Percentiles rank a stretch among this genome's conserved stretches.
These are phyloP conservation scores for Penicillium pancosmium DNA, from an alignment of 495 filamentous ascomycete species.

Conservation along the genomic window DNA sequence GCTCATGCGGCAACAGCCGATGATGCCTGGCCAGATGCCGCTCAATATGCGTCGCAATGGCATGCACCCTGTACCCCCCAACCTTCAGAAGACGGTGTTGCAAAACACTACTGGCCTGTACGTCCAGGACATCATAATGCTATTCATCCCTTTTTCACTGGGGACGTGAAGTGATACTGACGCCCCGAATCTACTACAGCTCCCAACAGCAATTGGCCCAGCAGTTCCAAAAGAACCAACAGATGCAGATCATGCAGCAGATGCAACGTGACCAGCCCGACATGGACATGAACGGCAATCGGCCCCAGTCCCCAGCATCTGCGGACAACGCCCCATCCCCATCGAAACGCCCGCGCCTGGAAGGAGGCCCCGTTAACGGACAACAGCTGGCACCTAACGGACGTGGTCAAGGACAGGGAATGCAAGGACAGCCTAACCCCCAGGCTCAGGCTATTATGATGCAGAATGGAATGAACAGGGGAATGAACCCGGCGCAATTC, in stretches of 20 bases:
- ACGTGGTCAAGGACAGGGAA: slow-evolving; percentile 68
- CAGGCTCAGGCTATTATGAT: slow-evolving; percentile 59
- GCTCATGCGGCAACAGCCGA: slow-evolving; percentile 69
- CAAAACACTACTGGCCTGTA: slow-evolving; percentile 58
- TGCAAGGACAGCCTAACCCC: slow-evolving; percentile 68
- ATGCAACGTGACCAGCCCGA: slow-evolving; percentile 87
- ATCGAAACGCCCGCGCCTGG: slow-evolving; percentile 87
- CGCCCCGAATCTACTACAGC: slow-evolving; percentile 15
- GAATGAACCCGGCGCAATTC: slow-evolving; percentile 77
- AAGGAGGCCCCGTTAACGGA: slow-evolving; percentile 70
- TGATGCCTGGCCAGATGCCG: slow-evolving; percentile 68
- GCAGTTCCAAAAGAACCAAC: slow-evolving; percentile 68
- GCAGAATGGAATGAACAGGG: slow-evolving; percentile 73
- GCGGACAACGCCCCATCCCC: slow-evolving; percentile 90
- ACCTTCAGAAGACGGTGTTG: slow-evolving; percentile 73
- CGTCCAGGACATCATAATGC: slow-evolving; percentile 13
- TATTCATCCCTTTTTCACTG: background rate
- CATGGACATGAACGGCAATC: slow-evolving; percentile 82
- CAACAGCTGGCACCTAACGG: slow-evolving; percentile 81
- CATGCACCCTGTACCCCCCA: slow-evolving; percentile 41
- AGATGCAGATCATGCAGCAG: slow-evolving; percentile 65
- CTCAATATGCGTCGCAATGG: slow-evolving; percentile 53
- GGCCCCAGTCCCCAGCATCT: slow-evolving; percentile 78
- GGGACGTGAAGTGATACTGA: background rate
- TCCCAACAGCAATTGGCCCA: slow-evolving; percentile 54